Evolutionary conservation across 306 rosid genomes (phyloP).

Genomic region (Datisca glomerata): DNA sequence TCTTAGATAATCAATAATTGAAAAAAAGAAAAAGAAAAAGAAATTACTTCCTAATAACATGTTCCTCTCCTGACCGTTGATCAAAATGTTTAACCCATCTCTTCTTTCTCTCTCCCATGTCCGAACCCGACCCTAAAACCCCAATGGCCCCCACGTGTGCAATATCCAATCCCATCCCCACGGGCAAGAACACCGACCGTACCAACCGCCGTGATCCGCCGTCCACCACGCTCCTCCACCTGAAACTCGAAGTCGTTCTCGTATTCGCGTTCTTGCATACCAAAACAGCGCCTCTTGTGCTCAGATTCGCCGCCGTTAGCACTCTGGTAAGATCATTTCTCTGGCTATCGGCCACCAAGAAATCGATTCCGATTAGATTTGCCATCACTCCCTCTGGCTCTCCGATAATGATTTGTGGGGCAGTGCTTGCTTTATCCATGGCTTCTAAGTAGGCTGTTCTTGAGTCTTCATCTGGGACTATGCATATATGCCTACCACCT

Average conservation of each 20-base stretch:
- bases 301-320: conserved; percentile 54
- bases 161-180: conserved; percentile 75
- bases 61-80: conserved; percentile 71
- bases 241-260: conserved; percentile 25
- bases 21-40: conserved; percentile 1
- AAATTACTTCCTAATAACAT: conserved; percentile 50
- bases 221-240: conserved; percentile 47
- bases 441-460: conserved; percentile 41
- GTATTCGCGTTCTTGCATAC: conserved; percentile 63
- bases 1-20: too few species aligned
- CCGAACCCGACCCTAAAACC: conserved; percentile 18
- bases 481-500: conserved; percentile 66
- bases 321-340: conserved; percentile 41
- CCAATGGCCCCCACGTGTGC: conserved; percentile 54
- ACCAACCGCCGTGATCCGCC: conserved; percentile 44
- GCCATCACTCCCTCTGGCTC: conserved; percentile 66
- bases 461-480: conserved; percentile 67
- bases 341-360: conserved; percentile 62
- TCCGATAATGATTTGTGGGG: conserved; percentile 52
- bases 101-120: conserved; percentile 17
- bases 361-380: conserved; percentile 43
- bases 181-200: conserved; percentile 77
- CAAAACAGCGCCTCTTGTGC: conserved; percentile 62
- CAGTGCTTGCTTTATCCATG: conserved; percentile 30
- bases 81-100: conserved; percentile 79